These are phyloP conservation scores for Aureobasidium sp. DNA, from an alignment of 2,329 filamentous ascomycete species.

Conservation along the genomic window DNA sequence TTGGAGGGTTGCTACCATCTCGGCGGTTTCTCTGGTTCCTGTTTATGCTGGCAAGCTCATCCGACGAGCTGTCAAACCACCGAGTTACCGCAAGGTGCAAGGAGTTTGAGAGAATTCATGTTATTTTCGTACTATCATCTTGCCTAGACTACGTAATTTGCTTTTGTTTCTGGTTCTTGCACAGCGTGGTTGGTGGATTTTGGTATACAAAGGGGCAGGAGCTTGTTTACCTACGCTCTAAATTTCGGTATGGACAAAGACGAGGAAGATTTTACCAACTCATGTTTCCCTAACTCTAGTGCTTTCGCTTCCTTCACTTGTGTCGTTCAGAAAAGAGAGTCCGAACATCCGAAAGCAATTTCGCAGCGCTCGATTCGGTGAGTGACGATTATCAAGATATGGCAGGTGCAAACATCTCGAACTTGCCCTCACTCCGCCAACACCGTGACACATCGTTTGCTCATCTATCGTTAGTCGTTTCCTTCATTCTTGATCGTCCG, in stretches of 20 bases:
- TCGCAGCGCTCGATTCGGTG: neutral
- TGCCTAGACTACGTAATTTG: neutral
- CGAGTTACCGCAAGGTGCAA: constrained; percentile 91
- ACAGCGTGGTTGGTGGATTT: neutral
- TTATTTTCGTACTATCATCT: neutral
- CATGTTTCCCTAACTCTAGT: neutral
- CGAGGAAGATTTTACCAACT: too few species aligned
- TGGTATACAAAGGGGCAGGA: neutral
- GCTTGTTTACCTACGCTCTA: too few species aligned
- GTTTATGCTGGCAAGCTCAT: constrained; percentile 91
- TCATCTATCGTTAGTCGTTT: neutral
- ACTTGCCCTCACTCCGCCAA: constrained; percentile 1
- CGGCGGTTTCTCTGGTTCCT: constrained; percentile 82
- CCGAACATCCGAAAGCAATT: neutral
- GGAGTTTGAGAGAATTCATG: constrained; percentile 27
- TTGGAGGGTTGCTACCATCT: constrained; percentile 88
- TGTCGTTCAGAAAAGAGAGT: neutral
- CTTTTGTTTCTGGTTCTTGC: neutral
- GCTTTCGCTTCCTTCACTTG: neutral
- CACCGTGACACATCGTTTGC: constrained; percentile 9
- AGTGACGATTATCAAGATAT: neutral
- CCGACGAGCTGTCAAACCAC: constrained; percentile 85
- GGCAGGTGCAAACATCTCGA: constrained; percentile 3
- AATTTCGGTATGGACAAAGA: neutral
- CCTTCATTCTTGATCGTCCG: neutral